phyloP scores from a whole-genome alignment of 108 stramenopile genomes.

The Nannochloropsis oceanica region DNA sequence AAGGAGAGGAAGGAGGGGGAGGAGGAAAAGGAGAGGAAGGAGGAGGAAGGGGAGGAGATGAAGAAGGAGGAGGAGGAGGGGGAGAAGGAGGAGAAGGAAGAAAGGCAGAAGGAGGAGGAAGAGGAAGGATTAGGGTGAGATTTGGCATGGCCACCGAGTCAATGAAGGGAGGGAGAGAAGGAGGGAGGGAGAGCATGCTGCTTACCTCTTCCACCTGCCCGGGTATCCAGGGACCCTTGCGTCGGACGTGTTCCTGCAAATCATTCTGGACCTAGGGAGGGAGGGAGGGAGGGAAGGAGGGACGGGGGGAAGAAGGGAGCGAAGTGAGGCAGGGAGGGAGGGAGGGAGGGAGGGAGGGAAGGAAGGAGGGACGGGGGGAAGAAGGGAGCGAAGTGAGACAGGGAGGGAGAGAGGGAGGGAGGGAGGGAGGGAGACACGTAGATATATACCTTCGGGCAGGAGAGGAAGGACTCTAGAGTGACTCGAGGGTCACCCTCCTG shows the following conservation, averaged over 20 bases:
- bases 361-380: neutral
- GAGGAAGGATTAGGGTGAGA: neutral
- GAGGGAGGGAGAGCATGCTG: too few species aligned
- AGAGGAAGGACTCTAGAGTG: neutral
- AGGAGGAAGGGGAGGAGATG: neutral
- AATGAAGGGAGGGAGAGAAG: too few species aligned
- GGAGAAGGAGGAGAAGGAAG: too few species aligned
- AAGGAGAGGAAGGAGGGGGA: too few species aligned
- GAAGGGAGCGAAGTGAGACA: neutral
- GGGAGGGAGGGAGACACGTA: neutral
- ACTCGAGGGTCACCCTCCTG: neutral
- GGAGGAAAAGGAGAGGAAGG: neutral
- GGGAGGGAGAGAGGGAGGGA: neutral
- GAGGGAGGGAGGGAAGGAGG: neutral
- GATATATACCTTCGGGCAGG: neutral
- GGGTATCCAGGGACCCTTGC: neutral
- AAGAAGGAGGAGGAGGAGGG: too few species aligned
- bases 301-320: neutral
- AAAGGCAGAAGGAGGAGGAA: too few species aligned
- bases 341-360: conserved; percentile 5
- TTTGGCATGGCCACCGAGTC: too few species aligned
- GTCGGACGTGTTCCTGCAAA: neutral
- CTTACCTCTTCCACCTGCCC: neutral
- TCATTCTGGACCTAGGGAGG: neutral
- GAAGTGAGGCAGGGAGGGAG: conserved; percentile 26